A percentile compares a stretch with the other conserved stretches of the same genome.
Evolutionary conservation across 495 filamentous ascomycete genomes (phyloP).

Genomic region (Beverwykella pulmonaria): DNA sequence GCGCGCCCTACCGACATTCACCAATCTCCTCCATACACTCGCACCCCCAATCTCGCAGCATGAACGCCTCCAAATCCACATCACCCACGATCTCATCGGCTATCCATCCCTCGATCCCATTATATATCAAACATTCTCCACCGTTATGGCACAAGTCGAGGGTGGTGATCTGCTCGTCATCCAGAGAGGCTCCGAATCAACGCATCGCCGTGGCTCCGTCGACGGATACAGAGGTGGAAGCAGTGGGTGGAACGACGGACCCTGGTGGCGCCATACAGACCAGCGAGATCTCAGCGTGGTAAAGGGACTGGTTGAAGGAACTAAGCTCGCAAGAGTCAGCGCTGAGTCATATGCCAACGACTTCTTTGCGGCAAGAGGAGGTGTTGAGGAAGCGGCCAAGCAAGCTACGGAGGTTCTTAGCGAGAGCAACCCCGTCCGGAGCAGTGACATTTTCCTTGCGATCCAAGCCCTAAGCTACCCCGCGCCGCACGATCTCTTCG

Average conservation of each 20-base stretch:
- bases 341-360: slow-evolving; percentile 86
- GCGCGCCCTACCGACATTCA: slow-evolving; percentile 91
- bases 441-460: slow-evolving; percentile 90
- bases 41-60: slow-evolving; percentile 97
- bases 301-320: slow-evolving; percentile 78
- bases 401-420: slow-evolving; percentile 71
- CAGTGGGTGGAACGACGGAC: slow-evolving; percentile 83
- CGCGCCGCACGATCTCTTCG: slow-evolving; percentile 68
- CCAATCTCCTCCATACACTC: slow-evolving; percentile 88
- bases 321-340: slow-evolving; percentile 82
- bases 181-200: slow-evolving; percentile 85
- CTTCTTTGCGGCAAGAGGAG: slow-evolving; percentile 74
- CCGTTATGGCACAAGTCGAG: slow-evolving; percentile 98
- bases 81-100: slow-evolving; percentile 89
- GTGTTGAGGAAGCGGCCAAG: slow-evolving; percentile 77
- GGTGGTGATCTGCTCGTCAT: slow-evolving; percentile 96
- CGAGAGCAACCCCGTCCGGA: slow-evolving; percentile 86
- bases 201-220: slow-evolving; percentile 64
- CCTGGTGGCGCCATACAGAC: slow-evolving; percentile 83
- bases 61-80: slow-evolving; percentile 96
- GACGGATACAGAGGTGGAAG: slow-evolving; percentile 54
- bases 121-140: slow-evolving; percentile 88
- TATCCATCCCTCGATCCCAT: slow-evolving; percentile 95
- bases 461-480: slow-evolving; percentile 80
- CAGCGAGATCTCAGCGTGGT: slow-evolving; percentile 80